Percentiles rank a stretch among this genome's conserved stretches.
phyloP scores from a whole-genome alignment of 768 basidiomycete genomes.

The Mycena filopes region DNA sequence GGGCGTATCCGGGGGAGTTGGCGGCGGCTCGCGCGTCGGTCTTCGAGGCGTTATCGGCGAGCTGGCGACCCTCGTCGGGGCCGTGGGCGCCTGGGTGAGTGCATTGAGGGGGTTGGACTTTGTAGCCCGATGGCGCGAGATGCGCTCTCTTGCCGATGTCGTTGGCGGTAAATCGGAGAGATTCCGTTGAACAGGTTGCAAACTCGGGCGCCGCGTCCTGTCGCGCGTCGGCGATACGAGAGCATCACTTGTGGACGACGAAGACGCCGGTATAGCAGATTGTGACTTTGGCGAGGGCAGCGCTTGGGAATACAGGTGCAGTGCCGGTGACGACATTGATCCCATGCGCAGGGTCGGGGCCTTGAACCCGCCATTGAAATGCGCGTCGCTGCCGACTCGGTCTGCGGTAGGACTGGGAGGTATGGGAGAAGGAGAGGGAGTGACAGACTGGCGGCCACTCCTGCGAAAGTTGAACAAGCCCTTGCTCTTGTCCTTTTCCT shows the following conservation, averaged over 20 bases:
- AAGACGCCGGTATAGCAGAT: conserved; percentile 56
- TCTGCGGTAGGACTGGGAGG: conserved; percentile 43
- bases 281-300: conserved; percentile 64
- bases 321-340: conserved; percentile 79
- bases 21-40: conserved; percentile 47
- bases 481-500: conserved; percentile 52
- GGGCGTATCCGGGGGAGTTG: conserved; percentile 60
- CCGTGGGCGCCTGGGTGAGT: conserved; percentile 35
- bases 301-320: conserved; percentile 71
- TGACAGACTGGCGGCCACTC: conserved; percentile 50
- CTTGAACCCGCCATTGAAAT: conserved; percentile 51
- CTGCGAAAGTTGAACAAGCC: conserved; percentile 57
- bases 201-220: conserved; percentile 53
- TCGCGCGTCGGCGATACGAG: conserved; percentile 60
- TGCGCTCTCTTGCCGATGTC: conserved; percentile 39
- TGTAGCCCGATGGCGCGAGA: conserved; percentile 42
- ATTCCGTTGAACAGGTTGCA: conserved; percentile 47
- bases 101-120: conserved; percentile 46
- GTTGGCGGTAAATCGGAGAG: conserved; percentile 49
- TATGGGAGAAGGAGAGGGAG: conserved; percentile 52
- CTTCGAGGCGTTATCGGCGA: conserved; percentile 49
- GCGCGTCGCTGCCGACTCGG: neutral
- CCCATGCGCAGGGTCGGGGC: conserved; percentile 74
- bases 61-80: conserved; percentile 37
- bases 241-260: conserved; percentile 57